Percentiles rank a stretch among this genome's conserved stretches.
phyloP scores from a whole-genome alignment of 2,329 filamentous ascomycete species.

The Trematosphaeria pertusa region DNA sequence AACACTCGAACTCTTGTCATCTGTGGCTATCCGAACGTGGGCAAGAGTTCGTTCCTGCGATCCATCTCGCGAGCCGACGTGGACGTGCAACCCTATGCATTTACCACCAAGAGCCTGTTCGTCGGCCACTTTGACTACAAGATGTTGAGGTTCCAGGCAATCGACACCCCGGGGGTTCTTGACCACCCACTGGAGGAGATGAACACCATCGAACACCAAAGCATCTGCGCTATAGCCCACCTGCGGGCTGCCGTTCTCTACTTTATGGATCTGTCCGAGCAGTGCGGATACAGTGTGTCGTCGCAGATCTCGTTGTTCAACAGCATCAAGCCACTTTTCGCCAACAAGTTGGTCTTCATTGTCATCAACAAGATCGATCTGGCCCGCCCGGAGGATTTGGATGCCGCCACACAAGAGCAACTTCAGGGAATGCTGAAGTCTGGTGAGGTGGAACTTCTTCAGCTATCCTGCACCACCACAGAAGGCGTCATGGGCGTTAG shows the following conservation, averaged over 20 bases:
- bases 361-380: conserved; percentile 99
- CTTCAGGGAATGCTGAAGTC: conserved; percentile 82
- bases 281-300: conserved; percentile 91
- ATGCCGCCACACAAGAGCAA: conserved; percentile 76
- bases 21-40: conserved; percentile 90
- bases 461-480: conserved; percentile 92
- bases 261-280: conserved; percentile 97
- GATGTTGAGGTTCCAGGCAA: conserved; percentile 86
- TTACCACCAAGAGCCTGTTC: conserved; percentile 97
- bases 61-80: conserved; percentile 94
- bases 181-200: conserved; percentile 98
- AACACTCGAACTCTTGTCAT: conserved; percentile 96
- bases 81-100: conserved; percentile 96
- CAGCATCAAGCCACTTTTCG: conserved; percentile 95
- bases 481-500: conserved; percentile 95
- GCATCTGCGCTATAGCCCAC: conserved; percentile 97
- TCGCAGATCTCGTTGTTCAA: conserved; percentile 95
- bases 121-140: conserved; percentile 99
- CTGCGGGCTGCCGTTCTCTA: conserved; percentile 93
- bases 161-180: conserved; percentile 97
- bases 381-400: conserved; percentile 83
- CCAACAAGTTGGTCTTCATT: conserved; percentile 96
- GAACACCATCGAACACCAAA: conserved; percentile 99
- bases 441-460: conserved; percentile 89
- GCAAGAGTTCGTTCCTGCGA: conserved; percentile 94